Evolutionary conservation across 352 stramenopile species (phyloP).

Genomic region (Globisporangium echinulatum): DNA sequence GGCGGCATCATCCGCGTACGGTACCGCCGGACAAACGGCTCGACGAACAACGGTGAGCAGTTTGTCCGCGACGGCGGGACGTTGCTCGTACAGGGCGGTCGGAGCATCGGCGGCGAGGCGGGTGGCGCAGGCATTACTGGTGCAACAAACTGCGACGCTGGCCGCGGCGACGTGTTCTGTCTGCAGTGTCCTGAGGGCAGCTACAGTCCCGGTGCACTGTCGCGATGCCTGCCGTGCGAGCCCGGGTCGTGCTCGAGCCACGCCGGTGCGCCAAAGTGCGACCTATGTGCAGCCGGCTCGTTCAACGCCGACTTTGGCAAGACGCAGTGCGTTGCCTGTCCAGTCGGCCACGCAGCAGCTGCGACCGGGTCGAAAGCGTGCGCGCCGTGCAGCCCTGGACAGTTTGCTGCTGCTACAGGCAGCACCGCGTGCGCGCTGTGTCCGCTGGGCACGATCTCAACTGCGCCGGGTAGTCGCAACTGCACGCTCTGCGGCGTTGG

Average conservation of each 20-base stretch:
- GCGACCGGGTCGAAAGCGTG: conserved; percentile 46
- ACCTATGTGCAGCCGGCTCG: conserved; percentile 39
- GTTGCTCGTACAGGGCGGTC: conserved; percentile 35
- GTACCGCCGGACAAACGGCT: conserved; percentile 26
- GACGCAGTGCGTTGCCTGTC: conserved; percentile 53
- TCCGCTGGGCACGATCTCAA: conserved; percentile 53
- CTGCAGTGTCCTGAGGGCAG: conserved; percentile 52
- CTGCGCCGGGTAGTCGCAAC: conserved; percentile 34
- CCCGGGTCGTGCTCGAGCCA: conserved; percentile 54
- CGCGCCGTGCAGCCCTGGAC: conserved; percentile 46
- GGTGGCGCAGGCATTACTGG: conserved; percentile 43
- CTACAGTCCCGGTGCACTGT: conserved; percentile 52
- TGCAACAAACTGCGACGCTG: conserved; percentile 51
- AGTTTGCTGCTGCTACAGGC: conserved; percentile 38
- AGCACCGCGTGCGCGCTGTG: conserved; percentile 44
- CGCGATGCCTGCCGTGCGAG: conserved; percentile 61
- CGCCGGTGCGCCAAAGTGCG: conserved; percentile 35
- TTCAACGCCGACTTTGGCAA: conserved; percentile 74
- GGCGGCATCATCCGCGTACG: conserved; percentile 55
- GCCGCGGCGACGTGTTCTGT: conserved; percentile 63
- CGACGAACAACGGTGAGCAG: conserved; percentile 32
- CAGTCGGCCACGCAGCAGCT: conserved; percentile 42
- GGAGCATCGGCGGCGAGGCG: conserved; percentile 45
- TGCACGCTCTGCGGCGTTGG: conserved; percentile 75
- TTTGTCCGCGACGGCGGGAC: conserved; percentile 53